Evolutionary conservation across 1,284 basidiomycete species (phyloP), one percentile per base, ranked within the genome.

Genomic region (Ganoderma sinense): DNA sequence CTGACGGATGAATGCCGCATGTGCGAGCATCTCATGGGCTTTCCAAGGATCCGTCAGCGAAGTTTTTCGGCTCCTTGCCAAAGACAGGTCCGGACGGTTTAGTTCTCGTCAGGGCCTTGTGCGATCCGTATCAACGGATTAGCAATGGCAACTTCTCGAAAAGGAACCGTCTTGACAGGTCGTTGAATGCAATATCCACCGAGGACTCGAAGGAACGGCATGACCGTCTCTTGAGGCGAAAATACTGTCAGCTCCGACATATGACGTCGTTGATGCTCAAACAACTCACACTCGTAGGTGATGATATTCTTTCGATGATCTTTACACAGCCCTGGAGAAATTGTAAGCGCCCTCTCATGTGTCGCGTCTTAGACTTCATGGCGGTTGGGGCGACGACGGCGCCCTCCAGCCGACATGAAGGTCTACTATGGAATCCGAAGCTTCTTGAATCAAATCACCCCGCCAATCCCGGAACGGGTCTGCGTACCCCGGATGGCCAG

Each of bases 101-200:
- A 4, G 56, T 33, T 33, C 20, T 33, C 33, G n/a, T 36, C 10
- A 18, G 33, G 59, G n/a, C 23, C 39, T 14, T 18, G 16, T 39
- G 36, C 36, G 59, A 60, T 60, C 39, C 39, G 59, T 40, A 60
- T 60, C 39, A 41, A 40, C 39, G 59, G 59, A 60, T 36, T 14
- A 39, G 18, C 59, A 41, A 36, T 41, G 59, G 39, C 23, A 41
- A 7, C 39, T 43, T 18, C 36, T 40, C 39, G 23, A 26, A 61
- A 61, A 39, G 14, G 6, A 39, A 20, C 23, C 59, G 39, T 61
- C 39, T 61, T 40, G 39, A 61, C 59, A 40, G 31, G 23, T 26
- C 59, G 11, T 41, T 13, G 13, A 60, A 33, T 60, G 33, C 59
- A 61, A 40, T n/a, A 39, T 18, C 5, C 33, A 29, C 59, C 59